Percentiles rank a stretch among this genome's conserved stretches.
These are phyloP conservation scores for Colletotrichum euphorbiae DNA, from an alignment of 2,329 filamentous ascomycete genomes.

Conservation along the genomic window DNA sequence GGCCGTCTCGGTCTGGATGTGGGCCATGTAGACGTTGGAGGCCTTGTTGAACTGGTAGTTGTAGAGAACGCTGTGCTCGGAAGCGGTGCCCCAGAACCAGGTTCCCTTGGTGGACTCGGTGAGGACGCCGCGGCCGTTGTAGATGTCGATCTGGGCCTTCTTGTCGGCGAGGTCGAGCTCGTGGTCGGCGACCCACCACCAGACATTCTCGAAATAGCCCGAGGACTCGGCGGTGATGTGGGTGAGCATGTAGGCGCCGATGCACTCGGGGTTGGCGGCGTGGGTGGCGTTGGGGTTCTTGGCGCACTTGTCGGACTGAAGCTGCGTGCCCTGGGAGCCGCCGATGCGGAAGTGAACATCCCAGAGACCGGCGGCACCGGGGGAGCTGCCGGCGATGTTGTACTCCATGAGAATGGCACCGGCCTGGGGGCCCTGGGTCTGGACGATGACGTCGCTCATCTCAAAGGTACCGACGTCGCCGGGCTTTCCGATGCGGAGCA, in stretches of 20 bases:
- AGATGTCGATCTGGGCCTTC: slow-evolving; percentile 82
- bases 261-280: slow-evolving; percentile 73
- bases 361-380: slow-evolving; percentile 85
- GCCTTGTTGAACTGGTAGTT: slow-evolving; percentile 89
- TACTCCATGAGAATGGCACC: slow-evolving; percentile 93
- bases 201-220: slow-evolving; percentile 88
- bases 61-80: slow-evolving; percentile 75
- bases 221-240: slow-evolving; percentile 73
- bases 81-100: slow-evolving; percentile 85
- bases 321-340: slow-evolving; percentile 83
- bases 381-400: slow-evolving; percentile 78
- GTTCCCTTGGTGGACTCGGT: slow-evolving; percentile 80
- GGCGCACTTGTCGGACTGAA: slow-evolving; percentile 82
- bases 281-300: slow-evolving; percentile 78
- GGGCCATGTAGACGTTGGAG: slow-evolving; percentile 81
- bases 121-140: slow-evolving; percentile 85
- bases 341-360: slow-evolving; percentile 96
- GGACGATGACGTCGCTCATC: slow-evolving; percentile 88
- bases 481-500: slow-evolving; percentile 83
- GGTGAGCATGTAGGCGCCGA: slow-evolving; percentile 78
- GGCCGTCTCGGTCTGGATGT: slow-evolving; percentile 91
- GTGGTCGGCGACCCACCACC: slow-evolving; percentile 93
- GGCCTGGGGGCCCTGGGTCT: slow-evolving; percentile 84
- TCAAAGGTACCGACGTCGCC: slow-evolving; percentile 86
- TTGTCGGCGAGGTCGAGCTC: slow-evolving; percentile 81